phyloP scores from a whole-genome alignment of 1,284 basidiomycete genomes.

The Peniophora sp. region DNA sequence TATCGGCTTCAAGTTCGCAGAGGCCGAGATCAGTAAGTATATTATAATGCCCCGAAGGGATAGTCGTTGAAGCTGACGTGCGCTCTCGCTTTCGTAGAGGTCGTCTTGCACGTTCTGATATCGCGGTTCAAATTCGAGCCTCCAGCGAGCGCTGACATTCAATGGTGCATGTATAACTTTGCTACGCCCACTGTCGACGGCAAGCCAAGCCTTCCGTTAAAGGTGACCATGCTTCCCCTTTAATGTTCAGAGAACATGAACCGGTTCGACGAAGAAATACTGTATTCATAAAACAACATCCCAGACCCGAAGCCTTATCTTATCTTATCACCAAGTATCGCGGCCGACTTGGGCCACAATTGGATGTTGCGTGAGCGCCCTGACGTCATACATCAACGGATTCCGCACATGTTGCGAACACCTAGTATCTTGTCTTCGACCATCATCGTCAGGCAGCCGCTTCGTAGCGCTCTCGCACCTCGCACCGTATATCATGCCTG shows the following conservation, averaged over 20 bases:
- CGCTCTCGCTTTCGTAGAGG: constrained; percentile 11
- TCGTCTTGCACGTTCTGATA: constrained; percentile 11
- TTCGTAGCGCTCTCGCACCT: not conserved
- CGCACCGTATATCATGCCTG: not conserved
- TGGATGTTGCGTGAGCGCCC: too few relatives aligned
- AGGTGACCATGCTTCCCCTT: constrained; percentile 5
- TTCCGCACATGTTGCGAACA: too few relatives aligned
- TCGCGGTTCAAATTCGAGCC: constrained; percentile 11
- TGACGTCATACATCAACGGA: too few relatives aligned
- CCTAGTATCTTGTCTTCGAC: too few relatives aligned
- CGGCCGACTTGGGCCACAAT: too few relatives aligned
- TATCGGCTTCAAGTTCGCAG: constrained; percentile 14
- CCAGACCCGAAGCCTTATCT: too few relatives aligned
- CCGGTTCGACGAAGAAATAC: too few relatives aligned
- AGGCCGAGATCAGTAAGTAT: constrained; percentile 12
- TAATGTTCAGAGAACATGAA: too few relatives aligned
- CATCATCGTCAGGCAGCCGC: not conserved
- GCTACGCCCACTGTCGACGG: constrained; percentile 4
- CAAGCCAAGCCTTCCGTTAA: constrained; percentile 8
- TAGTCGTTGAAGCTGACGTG: not conserved
- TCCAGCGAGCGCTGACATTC: constrained; percentile 4
- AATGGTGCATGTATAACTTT: constrained; percentile 12
- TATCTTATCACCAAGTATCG: too few relatives aligned
- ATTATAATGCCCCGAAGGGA: not conserved
- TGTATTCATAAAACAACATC: too few relatives aligned